Conservation (phyloP, 495 filamentous ascomycete species). For the Cercophora scortea region DNA sequence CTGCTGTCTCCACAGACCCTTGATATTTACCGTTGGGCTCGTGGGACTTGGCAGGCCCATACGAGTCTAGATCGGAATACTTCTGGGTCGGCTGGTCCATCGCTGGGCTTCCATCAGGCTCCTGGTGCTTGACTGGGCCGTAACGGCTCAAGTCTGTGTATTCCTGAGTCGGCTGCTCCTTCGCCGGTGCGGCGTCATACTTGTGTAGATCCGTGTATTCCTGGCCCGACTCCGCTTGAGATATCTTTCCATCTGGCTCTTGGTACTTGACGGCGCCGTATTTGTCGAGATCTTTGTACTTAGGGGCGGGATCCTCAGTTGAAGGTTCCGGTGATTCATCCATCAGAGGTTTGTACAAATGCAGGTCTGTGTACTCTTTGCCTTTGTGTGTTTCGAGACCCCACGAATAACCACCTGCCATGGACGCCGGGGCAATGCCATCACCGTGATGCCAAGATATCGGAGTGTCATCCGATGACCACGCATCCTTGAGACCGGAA, state of each 20-base stretch:
- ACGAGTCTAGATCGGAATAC: slow-evolving; percentile 20
- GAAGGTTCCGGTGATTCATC: background rate
- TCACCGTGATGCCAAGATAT: slow-evolving; percentile 18
- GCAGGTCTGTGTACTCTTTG: slow-evolving; percentile 12
- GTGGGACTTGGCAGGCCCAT: slow-evolving; percentile 11
- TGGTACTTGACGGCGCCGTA: slow-evolving; percentile 16
- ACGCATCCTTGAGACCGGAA: no score
- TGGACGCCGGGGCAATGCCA: slow-evolving; percentile 4
- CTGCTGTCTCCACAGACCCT: background rate
- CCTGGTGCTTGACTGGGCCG: slow-evolving; percentile 11
- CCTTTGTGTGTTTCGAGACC: background rate
- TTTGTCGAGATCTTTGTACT: slow-evolving; percentile 19
- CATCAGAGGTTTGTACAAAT: slow-evolving; percentile 5
- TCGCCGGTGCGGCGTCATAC: slow-evolving; percentile 6
- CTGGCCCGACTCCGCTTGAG: background rate
- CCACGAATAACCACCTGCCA: background rate
- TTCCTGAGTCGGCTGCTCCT: background rate
- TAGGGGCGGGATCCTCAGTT: background rate
- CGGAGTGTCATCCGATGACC: background rate
- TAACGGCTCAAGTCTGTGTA: slow-evolving; percentile 21
- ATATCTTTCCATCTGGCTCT: slow-evolving; percentile 16
- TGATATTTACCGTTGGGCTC: slow-evolving; percentile 22
- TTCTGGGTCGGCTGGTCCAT: background rate
- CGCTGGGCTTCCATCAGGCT: slow-evolving; percentile 14
- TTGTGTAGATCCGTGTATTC: slow-evolving; percentile 11